Evolutionary conservation across 2,329 filamentous ascomycete genomes (phyloP), one percentile per base, ranked within the genome.

Genomic region (Waltergamsia citrina): DNA sequence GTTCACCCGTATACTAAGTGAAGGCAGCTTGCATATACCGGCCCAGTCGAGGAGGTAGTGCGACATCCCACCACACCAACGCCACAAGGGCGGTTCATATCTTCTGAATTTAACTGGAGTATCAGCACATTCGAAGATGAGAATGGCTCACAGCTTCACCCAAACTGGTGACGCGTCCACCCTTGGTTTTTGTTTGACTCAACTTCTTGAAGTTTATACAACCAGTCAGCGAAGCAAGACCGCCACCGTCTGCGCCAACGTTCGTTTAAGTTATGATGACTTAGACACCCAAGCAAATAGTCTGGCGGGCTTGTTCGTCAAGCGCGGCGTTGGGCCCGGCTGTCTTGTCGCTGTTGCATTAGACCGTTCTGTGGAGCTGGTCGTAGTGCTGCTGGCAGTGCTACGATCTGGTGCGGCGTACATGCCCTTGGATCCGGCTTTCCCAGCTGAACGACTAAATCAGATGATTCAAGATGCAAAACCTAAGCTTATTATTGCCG

Each of bases 371-470:
- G 34, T 40, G 12, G 33, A 42, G 15, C 33, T 45, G n/a, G 37
- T 45, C 4, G 37, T 36, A 6, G 32, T 34, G 6, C 24, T 45
- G 21, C 33, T 45, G 25, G 43, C 38, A 6, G 34, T 43, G 6
- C 16, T 39, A 15, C 41, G 43, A 23, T 15, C 36, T 5, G 43
- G 43, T 7, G 43, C 43, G 12, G 41, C 38, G 6, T 45, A 41
- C 26, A 33, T 45, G 28, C 42, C 42, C 17, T 35, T 43, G 7
- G 43, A 43, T 15, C 36, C 40, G 7, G 33, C 34, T 9, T 32
- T 45, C 18, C 43, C 43, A 7, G 22, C 33, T 18, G 35, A 41
- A 11, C 43, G 41, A 10, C 35, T 45, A 15, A 19, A 28, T 14
- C 39, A 39, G 19, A 44, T 45, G 40, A 20, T 45, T 25, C 24